Evolutionary conservation across 2,329 filamentous ascomycete species (phyloP), one percentile per base, ranked within the genome.

Genomic region (Cadophora sp.): DNA sequence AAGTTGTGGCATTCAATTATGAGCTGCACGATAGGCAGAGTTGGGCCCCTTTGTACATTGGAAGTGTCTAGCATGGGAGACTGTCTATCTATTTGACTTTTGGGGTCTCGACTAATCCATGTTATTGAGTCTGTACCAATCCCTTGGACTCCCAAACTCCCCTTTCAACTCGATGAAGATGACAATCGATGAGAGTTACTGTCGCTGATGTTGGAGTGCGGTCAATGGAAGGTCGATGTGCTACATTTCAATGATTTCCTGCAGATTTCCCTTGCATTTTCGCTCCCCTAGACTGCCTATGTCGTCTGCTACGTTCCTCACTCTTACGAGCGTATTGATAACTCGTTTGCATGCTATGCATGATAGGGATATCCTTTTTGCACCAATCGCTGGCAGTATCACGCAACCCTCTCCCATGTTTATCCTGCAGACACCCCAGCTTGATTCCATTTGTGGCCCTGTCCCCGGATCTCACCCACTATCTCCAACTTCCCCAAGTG

Each of bases 271-370:
- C 24, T 9, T 16, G 8, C 16, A 6, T 33, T 18, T 33, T 53
- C 1, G 27, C 36, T 13, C 36, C 11, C 11, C 8, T 39, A 2
- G 36, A 13, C 36, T 9, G 36, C 36, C 36, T 39, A 2, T 2
- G 2, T 39, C 11, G 36, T 1, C 11, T 39, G 36, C 2, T 39
- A 8, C 36, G 7, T 13, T 39, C 36, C 11, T 39, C 14, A 11
- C 18, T 16, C 50, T 53, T n/a, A n/a, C 50, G 16, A 53, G 30
- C 24, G 30, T 7, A 7, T 33, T 53, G 14, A 53, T 30, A 33
- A 33, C 50, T 53, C 50, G 50, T 33, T 53, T 33, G 27, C 50
- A 33, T 53, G 13, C 7, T n/a, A 53, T 27, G 50, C 50, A 53
- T 30, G 27, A 53, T 11, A 24, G 30, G 27, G 27, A 53, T 53